These are phyloP conservation scores for Odontarrhena argentea DNA, from an alignment of 345 rosid species.

Conservation along the genomic window DNA sequence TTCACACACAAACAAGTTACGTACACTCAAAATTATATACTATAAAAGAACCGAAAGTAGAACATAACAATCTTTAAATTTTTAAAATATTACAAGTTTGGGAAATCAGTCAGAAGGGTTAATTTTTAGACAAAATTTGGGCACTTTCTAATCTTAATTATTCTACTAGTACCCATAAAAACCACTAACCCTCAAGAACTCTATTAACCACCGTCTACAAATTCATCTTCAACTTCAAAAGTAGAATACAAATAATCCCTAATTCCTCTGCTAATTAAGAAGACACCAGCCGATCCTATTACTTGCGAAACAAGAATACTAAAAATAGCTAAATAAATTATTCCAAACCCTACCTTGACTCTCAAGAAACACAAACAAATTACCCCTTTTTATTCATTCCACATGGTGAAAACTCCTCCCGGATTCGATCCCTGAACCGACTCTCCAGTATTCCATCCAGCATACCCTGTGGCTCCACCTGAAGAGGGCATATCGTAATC, in stretches of 20 bases:
- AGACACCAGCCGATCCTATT: constrained; percentile 22
- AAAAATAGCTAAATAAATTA: constrained; percentile 1
- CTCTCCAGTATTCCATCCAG: constrained; percentile 71
- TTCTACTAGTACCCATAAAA: constrained; percentile 33
- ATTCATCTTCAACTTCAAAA: constrained; percentile 22
- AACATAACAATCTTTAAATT: constrained; percentile 3
- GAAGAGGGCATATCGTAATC: constrained; percentile 78
- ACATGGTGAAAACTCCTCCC: constrained; percentile 76
- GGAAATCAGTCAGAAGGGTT: constrained; percentile 40
- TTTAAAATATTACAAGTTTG: constrained; percentile 29
- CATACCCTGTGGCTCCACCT: constrained; percentile 51
- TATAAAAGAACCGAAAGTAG: background rate
- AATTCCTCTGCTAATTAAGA: constrained; percentile 34
- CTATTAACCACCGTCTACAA: constrained; percentile 36
- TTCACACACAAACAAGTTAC: background rate
- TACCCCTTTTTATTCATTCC: constrained; percentile 68
- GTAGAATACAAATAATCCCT: background rate
- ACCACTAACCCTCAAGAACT: constrained; percentile 40
- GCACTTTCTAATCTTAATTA: constrained; percentile 17
- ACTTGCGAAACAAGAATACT: constrained; percentile 25
- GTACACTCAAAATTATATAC: background rate
- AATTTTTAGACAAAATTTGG: constrained; percentile 42
- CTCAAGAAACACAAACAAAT: constrained; percentile 18
- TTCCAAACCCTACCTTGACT: constrained; percentile 27
- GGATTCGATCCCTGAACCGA: constrained; percentile 77